phyloP scores from a whole-genome alignment of 257 asterid species.

The Solanum lycopersicoides region DNA sequence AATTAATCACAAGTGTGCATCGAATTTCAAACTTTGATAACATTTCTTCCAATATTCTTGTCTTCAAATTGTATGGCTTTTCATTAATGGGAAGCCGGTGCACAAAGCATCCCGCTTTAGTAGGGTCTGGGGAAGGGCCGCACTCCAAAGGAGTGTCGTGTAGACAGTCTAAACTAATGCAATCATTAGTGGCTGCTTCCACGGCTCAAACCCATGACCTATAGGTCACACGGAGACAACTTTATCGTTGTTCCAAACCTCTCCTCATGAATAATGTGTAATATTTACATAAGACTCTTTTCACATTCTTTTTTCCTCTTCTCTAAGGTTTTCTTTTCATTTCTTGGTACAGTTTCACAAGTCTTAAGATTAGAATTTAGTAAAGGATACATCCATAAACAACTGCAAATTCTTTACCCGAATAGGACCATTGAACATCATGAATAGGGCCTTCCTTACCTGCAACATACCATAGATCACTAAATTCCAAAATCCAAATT shows the following conservation, averaged over 20 bases:
- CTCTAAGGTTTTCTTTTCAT: not conserved
- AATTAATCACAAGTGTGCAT: not conserved
- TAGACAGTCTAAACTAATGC: not conserved
- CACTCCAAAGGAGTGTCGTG: not conserved
- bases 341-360: not conserved
- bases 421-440: constrained; percentile 89
- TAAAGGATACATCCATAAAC: constrained; percentile 97
- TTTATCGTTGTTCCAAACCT: not conserved
- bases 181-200: not conserved
- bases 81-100: not conserved
- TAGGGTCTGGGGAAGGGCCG: not conserved
- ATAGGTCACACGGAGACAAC: not conserved
- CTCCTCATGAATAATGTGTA: not conserved
- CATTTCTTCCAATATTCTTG: not conserved
- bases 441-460: constrained; percentile 99
- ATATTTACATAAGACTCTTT: not conserved
- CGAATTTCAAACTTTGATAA: not conserved
- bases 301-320: not conserved
- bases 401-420: constrained; percentile 95
- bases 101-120: not conserved
- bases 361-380: not conserved
- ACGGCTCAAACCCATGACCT: not conserved
- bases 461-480: constrained; percentile 23
- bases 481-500: not conserved
- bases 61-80: not conserved